Evolutionary conservation across 1,284 basidiomycete genomes (phyloP), one percentile per base, ranked within the genome.

Genomic region (Trichosporon sp.): DNA sequence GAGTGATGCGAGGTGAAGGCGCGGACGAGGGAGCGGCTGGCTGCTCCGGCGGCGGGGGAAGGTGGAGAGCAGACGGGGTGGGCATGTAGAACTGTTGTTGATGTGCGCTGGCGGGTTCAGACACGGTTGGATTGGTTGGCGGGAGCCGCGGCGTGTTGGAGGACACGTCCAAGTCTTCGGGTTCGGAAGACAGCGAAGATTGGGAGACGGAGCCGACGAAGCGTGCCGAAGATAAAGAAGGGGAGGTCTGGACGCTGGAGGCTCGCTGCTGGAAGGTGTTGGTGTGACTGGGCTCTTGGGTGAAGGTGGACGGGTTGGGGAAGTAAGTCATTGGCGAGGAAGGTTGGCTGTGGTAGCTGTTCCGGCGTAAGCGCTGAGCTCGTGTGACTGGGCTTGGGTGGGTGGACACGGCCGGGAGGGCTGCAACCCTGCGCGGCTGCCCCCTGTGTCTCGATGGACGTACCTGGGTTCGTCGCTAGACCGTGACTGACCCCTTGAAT

Each of bases 271-370:
- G 27, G 35, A 65, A 27, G 21, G 27, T 60, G 29, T 58, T 44
- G 3, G 47, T 25, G 4, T 38, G 73, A 23, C 62, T 68, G 1
- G 76, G 64, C 51, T 73, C 70, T 27, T 66, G 63, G 15, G 72
- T 69, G 65, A 80, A 80, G 0, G 78, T 74, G 15, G 78, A 78
- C 11, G 78, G 80, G 67, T 78, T 79, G 35, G 80, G 80, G 53
- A 81, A 81, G 69, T 81, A 80, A 13, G 80, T 80, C 63, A 81
- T 78, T 8, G 80, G 80, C 9, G 77, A 78, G 7, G 75, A 71
- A 2, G 76, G 76, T 62, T 71, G 71, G 47, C 75, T 75, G 65
- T 35, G 29, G 21, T n/a, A 31, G 56, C 34, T 29, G 27, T 38
- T 38, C 4, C 29, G 18, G 29, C 18, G 65, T 62, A 8, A 47